Base-by-base conservation (phyloP, 208 protist genomes). In the Acanthamoeba rhysodes region DNA sequence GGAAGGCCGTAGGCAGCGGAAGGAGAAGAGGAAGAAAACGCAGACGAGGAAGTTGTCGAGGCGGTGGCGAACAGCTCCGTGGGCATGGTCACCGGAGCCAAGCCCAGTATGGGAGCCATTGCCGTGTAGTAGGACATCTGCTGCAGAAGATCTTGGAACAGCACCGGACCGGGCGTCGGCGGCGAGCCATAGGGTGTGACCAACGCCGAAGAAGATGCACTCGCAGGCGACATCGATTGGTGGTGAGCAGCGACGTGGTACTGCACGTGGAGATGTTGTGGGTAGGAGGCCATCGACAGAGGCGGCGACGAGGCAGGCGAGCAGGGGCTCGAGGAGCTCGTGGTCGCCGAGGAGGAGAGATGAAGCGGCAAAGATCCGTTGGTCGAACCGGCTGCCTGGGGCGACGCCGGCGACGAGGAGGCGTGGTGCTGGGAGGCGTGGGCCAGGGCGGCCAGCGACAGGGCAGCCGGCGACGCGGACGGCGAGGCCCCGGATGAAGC, bases 61-160 rank as follows among this genome's bases (percentile, higher is more conserved):
- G 66, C 41, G 32, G 66, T 18, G 66, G 66, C 66, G 20, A 29
- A 72, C 59, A 66, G n/a, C 24, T 66, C 59, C 20, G 59, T 66
- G 59, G 59, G 59, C 59, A 66, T 66, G 59, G 22, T 16, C 16
- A 22, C 59, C 59, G 59, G 53, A 5, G 18, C 53, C 18, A 57
- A 20, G 53, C 53, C 53, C 53, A 57, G 53, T 1, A 27, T 27
- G 14, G 76, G 41, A n/a, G 45, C 80, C n/a, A 88, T 4, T 48
- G 80, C 50, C 50, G 80, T 29, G 50, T 88, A 88, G 80, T 18
- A 22, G 14, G 80, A n/a, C 50, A 41, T 22, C 50, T 88, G 80
- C 34, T 88, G 80, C 14, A 88, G 50, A 64, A 88, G 80, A 55
- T 88, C 80, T 10, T 88, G 80, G 14, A 88, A n/a, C 45, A 88